Percentiles rank a stretch among this genome's conserved stretches.
phyloP scores from a whole-genome alignment of 2,329 filamentous ascomycete genomes.

The Scortechinia acanthostroma region DNA sequence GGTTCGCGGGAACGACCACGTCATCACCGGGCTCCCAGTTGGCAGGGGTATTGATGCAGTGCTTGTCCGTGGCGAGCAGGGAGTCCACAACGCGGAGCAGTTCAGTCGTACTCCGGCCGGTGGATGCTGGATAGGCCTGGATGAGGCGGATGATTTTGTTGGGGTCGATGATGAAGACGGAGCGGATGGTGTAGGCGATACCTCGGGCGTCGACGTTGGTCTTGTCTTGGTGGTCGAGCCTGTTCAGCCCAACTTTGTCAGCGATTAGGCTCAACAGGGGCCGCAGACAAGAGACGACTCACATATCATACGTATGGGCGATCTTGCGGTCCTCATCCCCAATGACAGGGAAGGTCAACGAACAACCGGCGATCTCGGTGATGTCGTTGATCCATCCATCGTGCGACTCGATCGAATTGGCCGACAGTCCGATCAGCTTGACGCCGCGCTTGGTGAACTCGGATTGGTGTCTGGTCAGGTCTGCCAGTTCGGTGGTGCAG shows the following conservation, averaged over 20 bases:
- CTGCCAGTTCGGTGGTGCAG: constrained; percentile 90
- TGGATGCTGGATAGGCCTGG: constrained; percentile 86
- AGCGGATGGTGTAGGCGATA: constrained; percentile 88
- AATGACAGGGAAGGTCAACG: constrained; percentile 72
- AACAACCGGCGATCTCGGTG: constrained; percentile 67
- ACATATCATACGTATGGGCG: constrained; percentile 74
- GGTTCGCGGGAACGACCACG: constrained; percentile 79
- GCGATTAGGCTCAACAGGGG: no score
- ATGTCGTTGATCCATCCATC: constrained; percentile 87
- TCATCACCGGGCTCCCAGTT: constrained; percentile 86
- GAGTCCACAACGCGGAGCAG: constrained; percentile 74
- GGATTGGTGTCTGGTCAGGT: constrained; percentile 80
- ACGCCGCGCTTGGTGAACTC: constrained; percentile 82
- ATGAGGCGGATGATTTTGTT: constrained; percentile 88
- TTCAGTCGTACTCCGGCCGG: constrained; percentile 76
- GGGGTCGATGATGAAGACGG: constrained; percentile 90
- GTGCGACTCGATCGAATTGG: constrained; percentile 80
- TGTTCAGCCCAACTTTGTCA: no score
- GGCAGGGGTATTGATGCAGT: constrained; percentile 81
- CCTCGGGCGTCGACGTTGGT: constrained; percentile 77
- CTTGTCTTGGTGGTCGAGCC: constrained; percentile 73
- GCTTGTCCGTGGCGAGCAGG: constrained; percentile 77
- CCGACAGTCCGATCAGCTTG: constrained; percentile 84
- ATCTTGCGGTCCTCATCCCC: constrained; percentile 74
- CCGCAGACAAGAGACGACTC: constrained; percentile 22